Percentiles rank a stretch among this genome's conserved stretches.
These are phyloP conservation scores for Sicyos baderoa DNA, from an alignment of 306 rosid genomes.

Conservation along the genomic window DNA sequence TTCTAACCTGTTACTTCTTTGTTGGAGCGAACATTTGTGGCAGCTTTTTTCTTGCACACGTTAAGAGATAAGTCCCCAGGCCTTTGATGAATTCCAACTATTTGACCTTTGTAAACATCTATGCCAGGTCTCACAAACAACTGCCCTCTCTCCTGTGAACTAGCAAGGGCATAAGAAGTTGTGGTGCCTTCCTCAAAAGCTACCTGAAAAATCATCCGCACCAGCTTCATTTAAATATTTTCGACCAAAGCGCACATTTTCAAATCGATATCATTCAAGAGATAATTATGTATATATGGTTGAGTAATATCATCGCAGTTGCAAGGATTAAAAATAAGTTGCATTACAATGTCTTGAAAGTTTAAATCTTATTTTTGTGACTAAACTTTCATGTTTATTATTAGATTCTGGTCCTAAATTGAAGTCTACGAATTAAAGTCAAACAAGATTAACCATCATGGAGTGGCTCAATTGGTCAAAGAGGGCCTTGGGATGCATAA, in stretches of 20 bases:
- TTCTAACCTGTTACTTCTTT: slow-evolving; percentile 82
- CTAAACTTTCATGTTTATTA: not conserved
- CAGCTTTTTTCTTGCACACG: slow-evolving; percentile 96
- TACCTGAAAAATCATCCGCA: slow-evolving; percentile 48
- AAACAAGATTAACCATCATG: too few relatives aligned
- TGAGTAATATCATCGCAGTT: not conserved
- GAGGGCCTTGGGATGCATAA: too few relatives aligned
- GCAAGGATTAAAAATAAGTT: not conserved
- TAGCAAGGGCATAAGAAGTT: slow-evolving; percentile 75
- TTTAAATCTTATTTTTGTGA: not conserved
- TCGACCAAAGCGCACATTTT: not conserved
- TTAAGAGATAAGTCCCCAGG: slow-evolving; percentile 85
- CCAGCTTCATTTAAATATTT: not conserved
- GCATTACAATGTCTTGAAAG: not conserved
- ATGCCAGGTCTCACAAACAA: slow-evolving; percentile 77
- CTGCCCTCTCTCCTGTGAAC: slow-evolving; percentile 94
- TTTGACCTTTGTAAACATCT: slow-evolving; percentile 85
- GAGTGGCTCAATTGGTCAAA: too few relatives aligned
- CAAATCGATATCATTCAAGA: not conserved
- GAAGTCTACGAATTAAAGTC: too few relatives aligned
- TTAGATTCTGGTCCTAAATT: not conserved
- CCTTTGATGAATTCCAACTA: slow-evolving; percentile 94
- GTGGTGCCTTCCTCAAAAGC: slow-evolving; percentile 92
- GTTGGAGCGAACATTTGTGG: slow-evolving; percentile 90
- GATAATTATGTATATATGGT: not conserved